phyloP scores from a whole-genome alignment of 495 filamentous ascomycete species.

The Annulohypoxylon maeteangense region DNA sequence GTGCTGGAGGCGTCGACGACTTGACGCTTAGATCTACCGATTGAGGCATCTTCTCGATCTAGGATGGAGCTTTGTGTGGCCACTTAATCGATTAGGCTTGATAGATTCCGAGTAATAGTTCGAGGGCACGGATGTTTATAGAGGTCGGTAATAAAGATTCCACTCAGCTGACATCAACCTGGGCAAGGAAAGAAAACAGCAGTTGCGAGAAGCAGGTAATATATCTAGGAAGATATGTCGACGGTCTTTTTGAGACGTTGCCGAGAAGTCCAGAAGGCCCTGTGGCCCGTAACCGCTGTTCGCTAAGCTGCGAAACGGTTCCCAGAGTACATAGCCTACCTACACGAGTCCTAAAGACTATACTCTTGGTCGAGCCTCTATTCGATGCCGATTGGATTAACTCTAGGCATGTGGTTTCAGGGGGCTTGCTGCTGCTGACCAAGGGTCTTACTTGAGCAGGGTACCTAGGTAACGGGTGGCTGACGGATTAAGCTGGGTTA shows the following conservation, averaged over 20 bases:
- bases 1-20: slow-evolving; percentile 34
- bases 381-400: slow-evolving; percentile 24
- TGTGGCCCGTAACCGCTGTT: slow-evolving; percentile 26
- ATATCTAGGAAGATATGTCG: slow-evolving; percentile 29
- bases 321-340: slow-evolving; percentile 25
- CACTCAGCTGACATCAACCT: slow-evolving; percentile 1
- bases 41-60: slow-evolving; percentile 35
- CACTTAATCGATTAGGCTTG: slow-evolving; percentile 4
- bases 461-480: slow-evolving; percentile 2
- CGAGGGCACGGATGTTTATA: slow-evolving; percentile 3
- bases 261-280: slow-evolving; percentile 19
- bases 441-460: slow-evolving; percentile 15
- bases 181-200: slow-evolving; percentile 10
- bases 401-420: slow-evolving; percentile 33
- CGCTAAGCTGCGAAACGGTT: slow-evolving; percentile 23
- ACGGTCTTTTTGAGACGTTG: slow-evolving; percentile 3
- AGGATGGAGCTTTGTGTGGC: slow-evolving; percentile 10
- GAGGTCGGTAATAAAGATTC: slow-evolving; percentile 3
- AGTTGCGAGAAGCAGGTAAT: slow-evolving; percentile 20
- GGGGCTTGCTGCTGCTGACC: slow-evolving; percentile 35
- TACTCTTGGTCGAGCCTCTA: slow-evolving; percentile 1
- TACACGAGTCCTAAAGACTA: slow-evolving; percentile 28
- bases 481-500: slow-evolving; percentile 18
- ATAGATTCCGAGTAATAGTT: slow-evolving; percentile 4
- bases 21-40: slow-evolving; percentile 35